phyloP scores from a whole-genome alignment of 2,329 filamentous ascomycete genomes.

The Ophiobolus disseminans region DNA sequence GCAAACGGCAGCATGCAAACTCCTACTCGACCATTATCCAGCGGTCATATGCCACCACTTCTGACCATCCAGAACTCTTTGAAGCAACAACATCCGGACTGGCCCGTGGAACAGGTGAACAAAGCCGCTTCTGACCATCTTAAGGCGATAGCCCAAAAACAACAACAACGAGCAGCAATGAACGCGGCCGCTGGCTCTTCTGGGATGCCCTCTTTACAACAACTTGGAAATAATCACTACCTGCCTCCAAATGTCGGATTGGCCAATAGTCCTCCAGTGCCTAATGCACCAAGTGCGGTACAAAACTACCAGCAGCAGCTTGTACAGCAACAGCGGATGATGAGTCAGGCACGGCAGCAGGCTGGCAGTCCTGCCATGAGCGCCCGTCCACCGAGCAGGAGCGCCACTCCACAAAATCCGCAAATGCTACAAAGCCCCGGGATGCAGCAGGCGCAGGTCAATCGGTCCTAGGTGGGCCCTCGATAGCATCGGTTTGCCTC shows the following conservation, averaged over 20 bases:
- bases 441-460: conserved; percentile 43
- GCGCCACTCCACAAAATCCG: conserved; percentile 48
- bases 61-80: conserved; percentile 41
- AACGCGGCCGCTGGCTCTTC: conserved; percentile 46
- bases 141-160: conserved; percentile 38
- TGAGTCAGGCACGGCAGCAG: conserved; percentile 44
- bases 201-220: conserved; percentile 40
- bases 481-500: conserved; percentile 17
- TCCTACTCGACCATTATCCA: conserved; percentile 37
- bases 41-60: conserved; percentile 44
- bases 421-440: conserved; percentile 45
- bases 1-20: conserved; percentile 40
- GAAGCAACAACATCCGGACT: conserved; percentile 47
- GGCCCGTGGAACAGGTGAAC: conserved; percentile 42
- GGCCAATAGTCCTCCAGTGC: conserved; percentile 36
- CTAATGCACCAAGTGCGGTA: conserved; percentile 42
- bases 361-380: conserved; percentile 43
- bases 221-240: conserved; percentile 45
- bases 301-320: conserved; percentile 48
- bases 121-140: conserved; percentile 47
- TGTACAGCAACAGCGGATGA: conserved; percentile 47
- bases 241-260: conserved; percentile 39
- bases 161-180: conserved; percentile 48
- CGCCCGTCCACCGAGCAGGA: conserved; percentile 43
- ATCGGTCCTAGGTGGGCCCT: conserved; percentile 17